Evolutionary conservation across 106 monocot genomes (phyloP), one percentile per base, ranked within the genome.

Genomic region (Allium fistulosum): DNA sequence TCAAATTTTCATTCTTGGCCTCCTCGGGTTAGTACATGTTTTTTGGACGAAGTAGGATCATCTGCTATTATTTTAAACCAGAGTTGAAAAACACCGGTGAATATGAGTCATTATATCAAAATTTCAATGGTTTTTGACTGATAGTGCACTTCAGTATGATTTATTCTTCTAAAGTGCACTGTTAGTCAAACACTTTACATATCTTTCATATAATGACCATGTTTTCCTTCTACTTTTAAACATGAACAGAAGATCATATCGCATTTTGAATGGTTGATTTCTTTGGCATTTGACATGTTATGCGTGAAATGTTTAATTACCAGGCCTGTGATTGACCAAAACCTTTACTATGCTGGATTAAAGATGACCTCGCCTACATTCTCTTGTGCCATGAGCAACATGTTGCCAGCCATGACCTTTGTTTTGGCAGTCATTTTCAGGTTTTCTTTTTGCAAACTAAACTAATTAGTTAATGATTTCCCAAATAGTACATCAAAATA

Each of bases 341-440:
- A 87, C 72, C 83, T 87, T 80, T 87, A 87, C 80, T 87, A 87
- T 49, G 80, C 78, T 0, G 87, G 87, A 3, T 18, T 87, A 11
- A 83, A 87, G 77, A 78, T 66, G 65, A 87, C 87, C 11, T 83
- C 87, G 15, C 83, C 87, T 14, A 83, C 87, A 49, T 87, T 87
- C 71, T 77, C 87, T 18, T 87, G 83, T 26, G 87, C 87, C 45
- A 80, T 87, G 83, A 87, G 87, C 80, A 87, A 87, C 83, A 83
- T 87, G 17, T 71, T 87, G 59, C 87, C 87, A 0, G 87, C 87
- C 74, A 87, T 87, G 87, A 87, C 87, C 49, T 87, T 87, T 58
- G 59, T 80, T 7, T 52, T 87, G 87, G 87, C 87, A 0, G 77
- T 83, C 16, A 4, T 87, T 13, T 87, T 75, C 82, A 82, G 81